A percentile compares a stretch with the other conserved stretches of the same genome.
Evolutionary conservation across 495 filamentous ascomycete genomes (phyloP).

Genomic region (Neurospora discreta): DNA sequence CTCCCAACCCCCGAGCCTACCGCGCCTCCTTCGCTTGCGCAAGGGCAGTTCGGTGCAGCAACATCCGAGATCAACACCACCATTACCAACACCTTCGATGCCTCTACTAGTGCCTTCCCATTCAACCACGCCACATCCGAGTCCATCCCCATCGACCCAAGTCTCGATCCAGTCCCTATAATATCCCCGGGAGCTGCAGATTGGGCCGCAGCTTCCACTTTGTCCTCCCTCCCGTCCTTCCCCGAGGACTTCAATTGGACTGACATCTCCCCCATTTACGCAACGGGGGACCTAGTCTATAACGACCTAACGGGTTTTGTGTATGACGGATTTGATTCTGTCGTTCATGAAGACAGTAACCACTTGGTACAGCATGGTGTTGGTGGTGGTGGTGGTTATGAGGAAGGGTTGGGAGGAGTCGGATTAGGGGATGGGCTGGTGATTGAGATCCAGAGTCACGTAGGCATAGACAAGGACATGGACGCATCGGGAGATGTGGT

Average conservation of each 20-base stretch:
- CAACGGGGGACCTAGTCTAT: constrained; percentile 41
- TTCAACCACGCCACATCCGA: neutral
- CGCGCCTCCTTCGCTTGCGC: neutral
- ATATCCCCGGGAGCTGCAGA: neutral
- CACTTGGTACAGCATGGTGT: neutral
- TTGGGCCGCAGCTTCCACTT: neutral
- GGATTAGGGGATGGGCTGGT: neutral
- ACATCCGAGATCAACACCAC: neutral
- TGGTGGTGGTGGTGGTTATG: neutral
- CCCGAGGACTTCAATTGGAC: constrained; percentile 35
- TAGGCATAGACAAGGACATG: neutral
- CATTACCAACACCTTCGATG: neutral
- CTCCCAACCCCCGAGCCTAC: neutral
- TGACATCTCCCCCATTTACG: constrained; percentile 40
- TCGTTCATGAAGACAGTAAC: neutral
- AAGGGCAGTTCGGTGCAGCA: neutral
- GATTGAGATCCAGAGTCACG: neutral
- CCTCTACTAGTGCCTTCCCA: neutral
- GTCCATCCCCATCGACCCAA: neutral
- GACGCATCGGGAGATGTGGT: no score
- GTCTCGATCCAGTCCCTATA: neutral
- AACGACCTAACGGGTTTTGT: constrained; percentile 34
- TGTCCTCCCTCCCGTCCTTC: constrained; percentile 18
- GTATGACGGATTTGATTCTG: constrained; percentile 3
- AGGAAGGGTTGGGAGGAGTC: neutral